Base-by-base conservation (phyloP, 2,329 filamentous ascomycete genomes). In the Hawksworthiomyces lignivorus region DNA sequence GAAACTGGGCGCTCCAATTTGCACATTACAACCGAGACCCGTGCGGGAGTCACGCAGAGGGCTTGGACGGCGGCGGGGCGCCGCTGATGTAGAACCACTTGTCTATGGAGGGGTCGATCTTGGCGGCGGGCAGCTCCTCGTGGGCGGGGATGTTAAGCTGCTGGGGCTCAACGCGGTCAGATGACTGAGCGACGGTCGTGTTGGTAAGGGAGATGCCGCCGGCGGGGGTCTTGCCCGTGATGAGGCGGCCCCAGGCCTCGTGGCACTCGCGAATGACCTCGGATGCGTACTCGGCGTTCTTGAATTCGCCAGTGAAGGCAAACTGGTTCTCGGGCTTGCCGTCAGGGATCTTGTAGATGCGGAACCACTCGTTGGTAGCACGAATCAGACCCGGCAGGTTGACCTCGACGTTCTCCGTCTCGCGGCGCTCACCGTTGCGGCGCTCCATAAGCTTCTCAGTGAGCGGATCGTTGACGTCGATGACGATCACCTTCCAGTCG, bases 71-170 rank as follows among this genome's bases (percentile, higher is more conserved):
- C n/a, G n/a, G n/a, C n/a, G n/a, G n/a, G n/a, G 92, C 92, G 68
- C 92, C 92, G 65, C 88, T 95, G 70, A 98, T 98, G 81, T 97
- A 98, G 84, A 98, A 98, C 92, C 92, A 98, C 82, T 98, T 98
- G 80, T 98, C 92, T 62, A 97, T 95, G 68, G 83, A 94, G 63
- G 80, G 77, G 63, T 98, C 92, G 57, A 98, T 95, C 60, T 90
- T 89, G 52, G 83, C 90, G 47, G 92, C 80, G 43, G 77, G 64
- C 45, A 94, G 73, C 59, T 94, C 82, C 78, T 96, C 77, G 69
- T 85, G 73, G 50, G 76, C 61, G 47, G 88, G 87, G 54, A 98
- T 80, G 60, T 79, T 81, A 50, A 94, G 74, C 67, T 84, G 74
- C 59, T 74, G 72, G 51, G 77, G 66, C 50, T 80, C 72, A 58